phyloP scores from a whole-genome alignment of 768 basidiomycete species.

The Lentinula edodes region DNA sequence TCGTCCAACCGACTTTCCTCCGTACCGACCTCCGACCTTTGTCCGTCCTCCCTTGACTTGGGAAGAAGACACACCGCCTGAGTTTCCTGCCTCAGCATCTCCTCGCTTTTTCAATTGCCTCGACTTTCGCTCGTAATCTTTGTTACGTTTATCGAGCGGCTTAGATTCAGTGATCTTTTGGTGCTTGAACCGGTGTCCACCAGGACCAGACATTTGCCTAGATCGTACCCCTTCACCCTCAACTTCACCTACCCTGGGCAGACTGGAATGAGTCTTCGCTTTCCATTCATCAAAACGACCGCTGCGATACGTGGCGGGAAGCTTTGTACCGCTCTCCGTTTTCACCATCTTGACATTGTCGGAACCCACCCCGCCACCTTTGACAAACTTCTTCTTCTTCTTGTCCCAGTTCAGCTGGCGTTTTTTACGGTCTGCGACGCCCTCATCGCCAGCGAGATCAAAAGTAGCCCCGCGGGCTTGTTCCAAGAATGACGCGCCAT shows the following conservation, averaged over 20 bases:
- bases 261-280: slow-evolving; percentile 59
- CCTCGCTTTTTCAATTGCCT: slow-evolving; percentile 58
- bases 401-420: slow-evolving; percentile 87
- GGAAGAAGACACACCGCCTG: slow-evolving; percentile 12
- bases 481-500: slow-evolving; percentile 82
- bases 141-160: slow-evolving; percentile 68
- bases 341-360: slow-evolving; percentile 93
- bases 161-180: slow-evolving; percentile 59
- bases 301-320: slow-evolving; percentile 89
- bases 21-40: slow-evolving; percentile 43
- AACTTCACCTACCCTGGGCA: slow-evolving; percentile 81
- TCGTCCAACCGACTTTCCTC: slow-evolving; percentile 54
- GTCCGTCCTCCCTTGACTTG: slow-evolving; percentile 18
- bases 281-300: slow-evolving; percentile 97
- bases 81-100: slow-evolving; percentile 19
- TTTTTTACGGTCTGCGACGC: slow-evolving; percentile 48
- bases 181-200: slow-evolving; percentile 70
- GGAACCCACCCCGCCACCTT: slow-evolving; percentile 78
- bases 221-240: slow-evolving; percentile 44
- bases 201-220: slow-evolving; percentile 30
- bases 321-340: slow-evolving; percentile 85
- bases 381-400: slow-evolving; percentile 91
- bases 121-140: slow-evolving; percentile 69
- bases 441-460: slow-evolving; percentile 80
- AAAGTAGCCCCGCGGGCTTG: slow-evolving; percentile 79